phyloP scores from a whole-genome alignment of 148 eudicot genomes.

The Arbutus unedo region DNA sequence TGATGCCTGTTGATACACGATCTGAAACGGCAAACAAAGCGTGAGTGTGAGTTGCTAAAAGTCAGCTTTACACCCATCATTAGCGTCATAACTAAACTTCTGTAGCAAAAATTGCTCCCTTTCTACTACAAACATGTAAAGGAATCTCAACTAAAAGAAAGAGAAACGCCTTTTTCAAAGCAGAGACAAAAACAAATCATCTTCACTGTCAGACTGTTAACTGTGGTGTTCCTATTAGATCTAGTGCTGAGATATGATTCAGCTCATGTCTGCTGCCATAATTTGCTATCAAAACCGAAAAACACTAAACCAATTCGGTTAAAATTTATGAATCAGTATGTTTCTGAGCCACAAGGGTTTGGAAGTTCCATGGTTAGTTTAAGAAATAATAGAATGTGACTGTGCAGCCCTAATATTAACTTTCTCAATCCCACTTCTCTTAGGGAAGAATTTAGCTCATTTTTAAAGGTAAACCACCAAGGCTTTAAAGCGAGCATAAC shows the following conservation, averaged over 20 bases:
- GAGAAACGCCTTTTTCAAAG: not conserved
- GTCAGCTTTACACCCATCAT: not conserved
- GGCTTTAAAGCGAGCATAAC: too few species aligned
- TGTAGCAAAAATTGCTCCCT: not conserved
- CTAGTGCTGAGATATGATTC: not conserved
- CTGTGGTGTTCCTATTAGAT: not conserved
- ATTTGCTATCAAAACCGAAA: not conserved
- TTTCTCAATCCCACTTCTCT: not conserved
- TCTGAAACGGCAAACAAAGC: constrained; percentile 40
- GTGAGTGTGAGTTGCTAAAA: not conserved
- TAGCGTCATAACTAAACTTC: not conserved
- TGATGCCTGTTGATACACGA: constrained; percentile 76
- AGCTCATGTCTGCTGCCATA: not conserved
- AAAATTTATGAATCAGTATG: not conserved
- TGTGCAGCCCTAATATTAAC: too few species aligned
- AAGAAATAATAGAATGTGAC: not conserved
- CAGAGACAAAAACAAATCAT: not conserved
- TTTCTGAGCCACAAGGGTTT: not conserved
- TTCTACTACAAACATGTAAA: not conserved
- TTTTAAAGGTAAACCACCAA: not conserved
- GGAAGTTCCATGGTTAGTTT: not conserved
- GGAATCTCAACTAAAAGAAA: not conserved
- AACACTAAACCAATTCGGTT: not conserved
- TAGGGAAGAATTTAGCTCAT: not conserved
- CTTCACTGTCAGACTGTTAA: not conserved